phyloP scores from a whole-genome alignment of 164 flowering plant species.

The Magnolia sinica region DNA sequence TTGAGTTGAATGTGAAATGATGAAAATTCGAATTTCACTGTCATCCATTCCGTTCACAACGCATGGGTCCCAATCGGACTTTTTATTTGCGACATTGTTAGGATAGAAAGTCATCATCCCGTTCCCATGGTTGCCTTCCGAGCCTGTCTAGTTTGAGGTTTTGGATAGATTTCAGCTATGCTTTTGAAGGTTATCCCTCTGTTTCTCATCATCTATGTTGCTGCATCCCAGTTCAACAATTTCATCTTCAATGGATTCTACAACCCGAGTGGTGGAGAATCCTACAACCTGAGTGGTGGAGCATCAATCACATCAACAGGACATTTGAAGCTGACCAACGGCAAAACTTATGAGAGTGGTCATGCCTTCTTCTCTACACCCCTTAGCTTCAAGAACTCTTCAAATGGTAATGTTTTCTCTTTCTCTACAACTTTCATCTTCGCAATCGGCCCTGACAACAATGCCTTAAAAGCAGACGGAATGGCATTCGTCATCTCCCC shows the following conservation, averaged over 20 bases:
- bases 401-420: not conserved
- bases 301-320: not conserved
- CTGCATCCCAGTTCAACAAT: not conserved
- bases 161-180: not conserved
- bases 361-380: not conserved
- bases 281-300: not conserved
- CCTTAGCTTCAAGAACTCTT: not conserved
- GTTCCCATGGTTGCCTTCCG: too few species aligned
- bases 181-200: not conserved
- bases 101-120: too few species aligned
- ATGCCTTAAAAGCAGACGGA: not conserved
- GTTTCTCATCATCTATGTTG: not conserved
- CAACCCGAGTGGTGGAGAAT: not conserved
- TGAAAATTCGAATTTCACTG: too few species aligned
- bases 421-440: not conserved
- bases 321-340: not conserved
- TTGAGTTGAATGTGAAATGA: too few species aligned
- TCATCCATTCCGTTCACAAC: too few species aligned
- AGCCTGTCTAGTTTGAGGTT: too few species aligned
- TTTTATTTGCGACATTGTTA: too few species aligned
- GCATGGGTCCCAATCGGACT: too few species aligned
- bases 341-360: not conserved
- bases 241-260: not conserved
- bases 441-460: conserved; percentile 32
- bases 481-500: not conserved